Percentiles rank a stretch among this genome's conserved stretches.
These are phyloP conservation scores for Calocybe indica DNA, from an alignment of 768 basidiomycete species.

Conservation along the genomic window DNA sequence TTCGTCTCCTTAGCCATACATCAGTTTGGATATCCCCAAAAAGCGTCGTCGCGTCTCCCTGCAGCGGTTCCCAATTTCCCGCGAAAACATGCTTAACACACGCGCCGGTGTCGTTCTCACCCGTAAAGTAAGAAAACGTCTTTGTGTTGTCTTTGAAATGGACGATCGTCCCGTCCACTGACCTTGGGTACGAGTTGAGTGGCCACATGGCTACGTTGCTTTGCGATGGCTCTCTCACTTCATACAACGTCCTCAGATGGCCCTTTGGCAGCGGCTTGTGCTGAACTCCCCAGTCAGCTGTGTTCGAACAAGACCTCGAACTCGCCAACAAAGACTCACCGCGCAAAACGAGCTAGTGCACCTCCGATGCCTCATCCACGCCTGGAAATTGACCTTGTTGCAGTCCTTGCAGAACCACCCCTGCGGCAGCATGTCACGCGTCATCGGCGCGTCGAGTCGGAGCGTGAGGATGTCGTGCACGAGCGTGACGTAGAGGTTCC, in stretches of 20 bases:
- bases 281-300: conserved; percentile 5
- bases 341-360: conserved; percentile 36
- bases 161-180: conserved; percentile 8
- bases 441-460: conserved; percentile 16
- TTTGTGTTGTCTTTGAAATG: conserved; percentile 27
- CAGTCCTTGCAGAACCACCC: conserved; percentile 47
- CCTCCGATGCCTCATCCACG: conserved; percentile 37
- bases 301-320: background rate
- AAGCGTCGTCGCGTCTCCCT: conserved; percentile 29
- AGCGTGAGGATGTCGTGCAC: conserved; percentile 20
- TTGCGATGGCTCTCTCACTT: conserved; percentile 30
- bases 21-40: conserved; percentile 33
- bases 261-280: conserved; percentile 12
- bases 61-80: conserved; percentile 35
- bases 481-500: background rate
- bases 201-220: conserved; percentile 24
- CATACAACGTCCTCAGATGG: conserved; percentile 20
- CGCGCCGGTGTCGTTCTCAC: conserved; percentile 4
- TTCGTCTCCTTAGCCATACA: conserved; percentile 21
- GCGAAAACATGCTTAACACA: conserved; percentile 41
- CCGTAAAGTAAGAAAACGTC: conserved; percentile 24
- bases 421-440: conserved; percentile 29
- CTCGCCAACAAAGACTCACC: conserved; percentile 15
- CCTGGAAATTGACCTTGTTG: conserved; percentile 43
- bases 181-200: conserved; percentile 19